These are phyloP conservation scores for Sequoia sempervirens DNA, from an alignment of 75 land plant species.

Conservation along the genomic window DNA sequence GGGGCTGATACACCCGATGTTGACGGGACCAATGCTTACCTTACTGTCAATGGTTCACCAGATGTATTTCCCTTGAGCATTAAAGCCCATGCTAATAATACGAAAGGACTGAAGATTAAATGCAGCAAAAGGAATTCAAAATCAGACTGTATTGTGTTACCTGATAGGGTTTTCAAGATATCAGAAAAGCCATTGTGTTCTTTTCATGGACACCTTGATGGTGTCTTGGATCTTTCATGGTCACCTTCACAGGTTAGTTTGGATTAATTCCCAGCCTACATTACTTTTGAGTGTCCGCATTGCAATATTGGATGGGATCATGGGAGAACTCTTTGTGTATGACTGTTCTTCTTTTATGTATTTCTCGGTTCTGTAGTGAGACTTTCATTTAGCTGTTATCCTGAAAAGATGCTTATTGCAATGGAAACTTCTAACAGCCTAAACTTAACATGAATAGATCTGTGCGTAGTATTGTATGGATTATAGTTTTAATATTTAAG, in stretches of 20 bases:
- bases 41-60: slow-evolving; percentile 18
- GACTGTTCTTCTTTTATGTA: not conserved
- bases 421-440: not conserved
- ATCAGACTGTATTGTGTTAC: slow-evolving; percentile 38
- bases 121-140: slow-evolving; percentile 30
- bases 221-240: slow-evolving; percentile 84
- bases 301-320: not conserved
- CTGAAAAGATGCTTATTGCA: not conserved
- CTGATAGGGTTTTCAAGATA: slow-evolving; percentile 55
- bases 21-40: slow-evolving; percentile 17
- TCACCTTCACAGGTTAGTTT: slow-evolving; percentile 67
- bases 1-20: slow-evolving; percentile 4
- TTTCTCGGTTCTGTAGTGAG: not conserved
- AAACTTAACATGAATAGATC: not conserved
- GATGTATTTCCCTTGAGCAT: slow-evolving; percentile 16
- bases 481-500: not conserved
- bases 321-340: not conserved
- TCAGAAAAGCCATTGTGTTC: slow-evolving; percentile 55
- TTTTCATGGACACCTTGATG: slow-evolving; percentile 67
- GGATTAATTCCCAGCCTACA: not conserved
- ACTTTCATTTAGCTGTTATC: not conserved
- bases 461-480: not conserved
- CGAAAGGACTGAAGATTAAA: slow-evolving; percentile 11
- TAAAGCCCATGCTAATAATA: slow-evolving; percentile 12
- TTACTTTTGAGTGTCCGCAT: not conserved